Conservation (phyloP, 495 filamentous ascomycete genomes). For the Hyaloscypha finlandica region DNA sequence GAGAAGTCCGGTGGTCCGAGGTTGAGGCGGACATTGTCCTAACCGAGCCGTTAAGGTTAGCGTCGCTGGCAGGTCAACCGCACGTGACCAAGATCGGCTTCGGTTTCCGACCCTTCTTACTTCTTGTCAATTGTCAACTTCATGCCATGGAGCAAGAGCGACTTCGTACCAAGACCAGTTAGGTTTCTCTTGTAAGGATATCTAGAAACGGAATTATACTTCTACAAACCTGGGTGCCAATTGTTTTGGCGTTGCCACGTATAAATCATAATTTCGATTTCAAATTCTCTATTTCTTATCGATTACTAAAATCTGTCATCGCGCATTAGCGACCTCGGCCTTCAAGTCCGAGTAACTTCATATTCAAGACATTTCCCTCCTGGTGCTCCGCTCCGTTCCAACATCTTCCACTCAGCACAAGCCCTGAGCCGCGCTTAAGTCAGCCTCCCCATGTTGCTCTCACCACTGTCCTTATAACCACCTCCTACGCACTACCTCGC, state of each 20-base stretch:
- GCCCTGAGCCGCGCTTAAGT: neutral
- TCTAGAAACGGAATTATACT: too few species aligned
- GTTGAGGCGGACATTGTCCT: neutral
- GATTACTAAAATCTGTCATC: neutral
- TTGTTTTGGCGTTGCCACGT: neutral
- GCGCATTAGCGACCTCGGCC: neutral
- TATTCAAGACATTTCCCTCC: neutral
- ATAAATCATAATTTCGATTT: neutral
- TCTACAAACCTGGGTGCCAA: neutral
- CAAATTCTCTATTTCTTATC: neutral
- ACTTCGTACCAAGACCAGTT: too few species aligned
- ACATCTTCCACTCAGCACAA: neutral
- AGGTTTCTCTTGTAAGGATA: too few species aligned
- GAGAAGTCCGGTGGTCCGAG: conserved; percentile 14
- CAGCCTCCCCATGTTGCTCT: neutral
- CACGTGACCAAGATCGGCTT: neutral
- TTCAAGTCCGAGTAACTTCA: neutral
- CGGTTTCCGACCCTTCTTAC: neutral
- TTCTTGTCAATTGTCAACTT: neutral
- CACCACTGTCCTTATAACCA: neutral
- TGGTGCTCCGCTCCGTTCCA: neutral
- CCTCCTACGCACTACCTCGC: too few species aligned
- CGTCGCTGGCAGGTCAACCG: neutral
- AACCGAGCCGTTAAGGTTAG: neutral
- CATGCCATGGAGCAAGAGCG: neutral